phyloP scores from a whole-genome alignment of 2,329 filamentous ascomycete genomes.

The Pezicula neosporulosa region DNA sequence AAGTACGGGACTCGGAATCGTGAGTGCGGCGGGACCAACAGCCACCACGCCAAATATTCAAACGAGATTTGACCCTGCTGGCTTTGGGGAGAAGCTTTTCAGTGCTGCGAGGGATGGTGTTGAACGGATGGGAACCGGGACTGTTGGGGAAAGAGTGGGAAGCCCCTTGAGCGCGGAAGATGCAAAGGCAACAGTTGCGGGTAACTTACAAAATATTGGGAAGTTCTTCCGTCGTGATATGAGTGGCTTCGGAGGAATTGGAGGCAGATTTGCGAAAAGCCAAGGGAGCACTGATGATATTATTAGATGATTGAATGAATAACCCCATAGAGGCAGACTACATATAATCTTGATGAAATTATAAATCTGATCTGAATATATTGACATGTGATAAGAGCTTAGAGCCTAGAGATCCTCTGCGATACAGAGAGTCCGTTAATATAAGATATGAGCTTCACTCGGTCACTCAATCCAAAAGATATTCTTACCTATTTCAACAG shows the following conservation, averaged over 20 bases:
- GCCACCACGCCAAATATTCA: conserved; percentile 35
- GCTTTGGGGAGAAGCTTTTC: conserved; percentile 82
- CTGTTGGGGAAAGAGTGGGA: conserved; percentile 15
- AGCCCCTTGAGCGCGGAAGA: conserved; percentile 33
- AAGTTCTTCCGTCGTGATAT: conserved; percentile 94
- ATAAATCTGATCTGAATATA: no score
- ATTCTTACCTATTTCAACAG: no score
- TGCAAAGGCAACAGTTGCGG: conserved; percentile 74
- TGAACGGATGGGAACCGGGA: conserved; percentile 60
- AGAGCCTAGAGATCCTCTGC: no score
- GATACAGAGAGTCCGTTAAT: no score
- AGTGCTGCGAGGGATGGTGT: conserved; percentile 83
- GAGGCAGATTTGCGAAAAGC: conserved; percentile 48
- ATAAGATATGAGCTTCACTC: no score
- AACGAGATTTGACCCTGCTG: conserved; percentile 73
- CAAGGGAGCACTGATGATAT: conserved; percentile 16
- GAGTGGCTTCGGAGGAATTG: conserved; percentile 69
- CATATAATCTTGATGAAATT: no score
- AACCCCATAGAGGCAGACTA: no score
- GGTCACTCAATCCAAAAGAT: no score
- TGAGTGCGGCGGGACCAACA: conserved; percentile 35
- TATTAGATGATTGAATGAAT: conserved; percentile 9
- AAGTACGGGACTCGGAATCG: conserved; percentile 41
- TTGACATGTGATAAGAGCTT: no score
- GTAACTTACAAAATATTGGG: conserved; percentile 91